Evolutionary conservation across 805 yeast species (phyloP).

Genomic region (Lachancea dasiensis): DNA sequence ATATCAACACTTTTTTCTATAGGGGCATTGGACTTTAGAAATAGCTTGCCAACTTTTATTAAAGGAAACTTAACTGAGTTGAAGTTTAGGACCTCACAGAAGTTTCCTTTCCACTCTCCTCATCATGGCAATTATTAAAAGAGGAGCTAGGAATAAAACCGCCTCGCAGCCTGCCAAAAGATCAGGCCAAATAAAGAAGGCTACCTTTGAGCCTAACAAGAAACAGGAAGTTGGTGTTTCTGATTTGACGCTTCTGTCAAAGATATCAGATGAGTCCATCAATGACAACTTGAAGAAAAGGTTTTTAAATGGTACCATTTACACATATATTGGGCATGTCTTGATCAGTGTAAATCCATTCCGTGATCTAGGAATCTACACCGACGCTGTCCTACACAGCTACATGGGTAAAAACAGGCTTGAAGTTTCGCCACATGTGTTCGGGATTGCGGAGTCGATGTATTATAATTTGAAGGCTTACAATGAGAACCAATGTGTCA

Average conservation of each 20-base stretch:
- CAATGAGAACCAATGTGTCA: slow-evolving; percentile 93
- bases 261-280: slow-evolving; percentile 86
- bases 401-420: slow-evolving; percentile 89
- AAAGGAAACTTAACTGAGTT: not conserved
- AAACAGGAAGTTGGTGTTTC: slow-evolving; percentile 98
- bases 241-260: slow-evolving; percentile 82
- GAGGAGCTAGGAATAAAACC: slow-evolving; percentile 59
- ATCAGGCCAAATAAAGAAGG: slow-evolving; percentile 63
- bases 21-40: not conserved
- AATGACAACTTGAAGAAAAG: slow-evolving; percentile 86
- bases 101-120: not conserved
- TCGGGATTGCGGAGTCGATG: slow-evolving; percentile 96
- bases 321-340: slow-evolving; percentile 91
- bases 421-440: slow-evolving; percentile 97
- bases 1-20: slow-evolving; percentile 1
- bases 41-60: too few species aligned
- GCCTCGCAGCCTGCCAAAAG: slow-evolving; percentile 51
- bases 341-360: slow-evolving; percentile 95
- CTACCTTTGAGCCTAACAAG: slow-evolving; percentile 79
- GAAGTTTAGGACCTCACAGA: not conserved
- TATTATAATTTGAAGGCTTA: slow-evolving; percentile 92
- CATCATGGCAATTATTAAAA: slow-evolving; percentile 68
- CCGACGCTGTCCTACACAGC: slow-evolving; percentile 63
- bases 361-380: slow-evolving; percentile 91
- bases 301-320: slow-evolving; percentile 82